Evolutionary conservation across 1,284 basidiomycete species (phyloP).

Genomic region (Rugosomyces carneus): DNA sequence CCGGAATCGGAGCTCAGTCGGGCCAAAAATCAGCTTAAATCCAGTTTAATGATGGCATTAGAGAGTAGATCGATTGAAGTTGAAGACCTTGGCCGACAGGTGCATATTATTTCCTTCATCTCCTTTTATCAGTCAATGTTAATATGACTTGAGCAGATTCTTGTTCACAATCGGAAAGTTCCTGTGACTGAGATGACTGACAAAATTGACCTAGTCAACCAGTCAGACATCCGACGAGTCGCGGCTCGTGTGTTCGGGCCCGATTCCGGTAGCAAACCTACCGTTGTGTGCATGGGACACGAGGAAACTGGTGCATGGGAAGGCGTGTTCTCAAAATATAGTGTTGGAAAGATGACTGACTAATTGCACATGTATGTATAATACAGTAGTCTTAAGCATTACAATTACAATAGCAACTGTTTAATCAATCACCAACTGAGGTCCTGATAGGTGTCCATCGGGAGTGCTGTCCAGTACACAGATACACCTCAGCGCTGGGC

Average conservation of each 20-base stretch:
- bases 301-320: slow-evolving; percentile 62
- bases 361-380: neutral
- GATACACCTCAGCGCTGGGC: slow-evolving; percentile 52
- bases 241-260: slow-evolving; percentile 70
- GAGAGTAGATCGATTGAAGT: slow-evolving; percentile 90
- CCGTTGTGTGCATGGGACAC: slow-evolving; percentile 68
- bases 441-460: slow-evolving; percentile 43
- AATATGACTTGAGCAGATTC: slow-evolving; percentile 46
- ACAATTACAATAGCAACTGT: neutral
- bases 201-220: slow-evolving; percentile 79
- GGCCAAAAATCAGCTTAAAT: slow-evolving; percentile 96
- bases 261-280: slow-evolving; percentile 55
- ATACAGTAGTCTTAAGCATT: too few relatives aligned
- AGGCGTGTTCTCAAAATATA: slow-evolving; percentile 60
- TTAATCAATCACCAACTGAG: slow-evolving; percentile 1
- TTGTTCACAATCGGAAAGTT: slow-evolving; percentile 88
- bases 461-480: slow-evolving; percentile 57
- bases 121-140: slow-evolving; percentile 3
- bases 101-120: slow-evolving; percentile 23
- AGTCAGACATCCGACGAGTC: slow-evolving; percentile 67
- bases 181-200: slow-evolving; percentile 89
- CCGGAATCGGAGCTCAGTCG: slow-evolving; percentile 69
- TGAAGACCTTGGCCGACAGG: slow-evolving; percentile 83
- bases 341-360: slow-evolving; percentile 38
- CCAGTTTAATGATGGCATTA: slow-evolving; percentile 90